Evolutionary conservation across 129 eudicot species (phyloP).

Genomic region (Solidago caesia): DNA sequence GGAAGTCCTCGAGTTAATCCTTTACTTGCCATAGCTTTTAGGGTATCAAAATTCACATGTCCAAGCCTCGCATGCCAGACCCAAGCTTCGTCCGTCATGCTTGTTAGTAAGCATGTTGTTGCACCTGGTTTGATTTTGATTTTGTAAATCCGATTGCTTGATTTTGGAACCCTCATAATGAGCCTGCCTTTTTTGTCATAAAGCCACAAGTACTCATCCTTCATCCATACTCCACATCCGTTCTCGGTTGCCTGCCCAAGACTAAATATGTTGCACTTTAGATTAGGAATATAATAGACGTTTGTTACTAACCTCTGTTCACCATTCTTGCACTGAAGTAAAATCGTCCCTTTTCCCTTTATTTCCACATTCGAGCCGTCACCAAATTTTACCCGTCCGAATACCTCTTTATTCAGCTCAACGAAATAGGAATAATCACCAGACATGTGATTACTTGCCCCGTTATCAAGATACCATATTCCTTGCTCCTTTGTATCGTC

Average conservation of each 20-base stretch:
- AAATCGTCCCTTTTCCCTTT: background rate
- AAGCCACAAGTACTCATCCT: background rate
- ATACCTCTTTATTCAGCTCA: background rate
- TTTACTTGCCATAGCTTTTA: too few species aligned
- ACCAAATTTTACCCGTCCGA: background rate
- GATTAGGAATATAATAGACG: background rate
- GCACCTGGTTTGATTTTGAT: background rate
- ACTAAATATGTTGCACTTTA: background rate
- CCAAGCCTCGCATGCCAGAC: too few species aligned
- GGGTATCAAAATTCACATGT: too few species aligned
- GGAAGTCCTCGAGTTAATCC: too few species aligned
- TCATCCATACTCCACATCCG: background rate
- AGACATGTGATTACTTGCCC: background rate
- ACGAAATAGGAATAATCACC: background rate
- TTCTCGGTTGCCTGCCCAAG: background rate
- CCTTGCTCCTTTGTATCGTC: too few species aligned
- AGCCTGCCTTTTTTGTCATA: background rate
- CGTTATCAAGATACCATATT: background rate
- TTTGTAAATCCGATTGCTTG: background rate
- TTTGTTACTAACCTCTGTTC: background rate
- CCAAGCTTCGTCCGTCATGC: background rate
- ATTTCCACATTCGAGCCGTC: background rate
- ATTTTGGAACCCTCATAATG: background rate
- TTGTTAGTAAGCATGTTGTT: background rate
- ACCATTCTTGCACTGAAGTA: background rate